Evolutionary conservation across 1,284 basidiomycete genomes (phyloP).

Genomic region (Porodaedalea pini): DNA sequence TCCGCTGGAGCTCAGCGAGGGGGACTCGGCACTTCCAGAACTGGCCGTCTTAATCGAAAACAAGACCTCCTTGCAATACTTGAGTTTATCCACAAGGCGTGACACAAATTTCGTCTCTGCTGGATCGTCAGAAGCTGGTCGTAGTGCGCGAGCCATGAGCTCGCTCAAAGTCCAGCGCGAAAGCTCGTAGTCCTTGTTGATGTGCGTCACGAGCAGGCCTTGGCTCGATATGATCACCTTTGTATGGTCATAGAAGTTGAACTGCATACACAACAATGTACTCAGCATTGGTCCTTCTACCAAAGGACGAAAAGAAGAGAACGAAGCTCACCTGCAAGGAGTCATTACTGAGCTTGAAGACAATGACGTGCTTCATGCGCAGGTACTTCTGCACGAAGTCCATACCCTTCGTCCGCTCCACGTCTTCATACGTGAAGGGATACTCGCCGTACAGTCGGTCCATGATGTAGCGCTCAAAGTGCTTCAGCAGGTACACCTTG

Average conservation of each 20-base stretch:
- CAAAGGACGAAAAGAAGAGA: slow-evolving; percentile 5
- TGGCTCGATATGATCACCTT: slow-evolving; percentile 86
- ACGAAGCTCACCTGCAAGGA: slow-evolving; percentile 71
- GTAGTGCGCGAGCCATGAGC: slow-evolving; percentile 60
- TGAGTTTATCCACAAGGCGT: slow-evolving; percentile 70
- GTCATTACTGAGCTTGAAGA: slow-evolving; percentile 94
- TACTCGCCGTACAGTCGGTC: slow-evolving; percentile 79
- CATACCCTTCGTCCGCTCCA: slow-evolving; percentile 73
- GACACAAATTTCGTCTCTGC: slow-evolving; percentile 59
- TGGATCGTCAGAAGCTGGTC: slow-evolving; percentile 41
- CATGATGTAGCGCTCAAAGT: slow-evolving; percentile 93
- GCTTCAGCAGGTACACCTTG: slow-evolving; percentile 87
- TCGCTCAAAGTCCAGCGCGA: slow-evolving; percentile 73
- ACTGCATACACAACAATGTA: slow-evolving; percentile 45
- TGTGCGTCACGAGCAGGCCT: slow-evolving; percentile 80
- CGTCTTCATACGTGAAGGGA: slow-evolving; percentile 76
- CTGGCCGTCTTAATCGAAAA: slow-evolving; percentile 50
- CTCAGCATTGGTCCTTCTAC: background rate
- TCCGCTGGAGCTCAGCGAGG: slow-evolving; percentile 8
- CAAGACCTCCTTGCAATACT: slow-evolving; percentile 79
- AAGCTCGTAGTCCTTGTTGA: slow-evolving; percentile 84
- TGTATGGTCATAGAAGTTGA: slow-evolving; percentile 98
- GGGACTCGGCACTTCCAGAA: slow-evolving; percentile 2
- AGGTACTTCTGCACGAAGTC: slow-evolving; percentile 95
- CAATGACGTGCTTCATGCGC: slow-evolving; percentile 93